Percentiles rank a stretch among this genome's conserved stretches.
These are phyloP conservation scores for Fusarium sp. DNA, from an alignment of 2,329 filamentous ascomycete genomes.

Conservation along the genomic window DNA sequence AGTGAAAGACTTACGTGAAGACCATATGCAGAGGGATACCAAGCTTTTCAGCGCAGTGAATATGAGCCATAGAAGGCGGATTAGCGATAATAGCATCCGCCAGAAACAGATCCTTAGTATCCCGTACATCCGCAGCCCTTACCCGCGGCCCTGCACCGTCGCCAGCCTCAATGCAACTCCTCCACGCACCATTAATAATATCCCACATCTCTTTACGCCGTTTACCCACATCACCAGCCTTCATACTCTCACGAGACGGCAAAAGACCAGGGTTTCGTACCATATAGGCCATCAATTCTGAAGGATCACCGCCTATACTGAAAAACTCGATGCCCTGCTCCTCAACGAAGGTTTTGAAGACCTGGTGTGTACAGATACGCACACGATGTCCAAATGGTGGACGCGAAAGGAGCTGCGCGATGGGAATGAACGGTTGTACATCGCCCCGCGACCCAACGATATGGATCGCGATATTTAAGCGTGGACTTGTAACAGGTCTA, in stretches of 20 bases:
- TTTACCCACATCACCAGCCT: slow-evolving; percentile 51
- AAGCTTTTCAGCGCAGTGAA: slow-evolving; percentile 62
- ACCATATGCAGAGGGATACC: slow-evolving; percentile 62
- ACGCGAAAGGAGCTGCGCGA: slow-evolving; percentile 58
- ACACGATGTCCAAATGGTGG: slow-evolving; percentile 61
- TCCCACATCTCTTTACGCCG: slow-evolving; percentile 50
- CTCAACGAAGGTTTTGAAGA: slow-evolving; percentile 65
- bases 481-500: slow-evolving; percentile 37
- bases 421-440: slow-evolving; percentile 69
- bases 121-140: slow-evolving; percentile 41
- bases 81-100: slow-evolving; percentile 66
- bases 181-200: slow-evolving; percentile 52
- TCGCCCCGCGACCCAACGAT: slow-evolving; percentile 52
- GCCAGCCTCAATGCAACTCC: slow-evolving; percentile 51
- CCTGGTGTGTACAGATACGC: slow-evolving; percentile 65
- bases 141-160: slow-evolving; percentile 44
- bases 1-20: too few species aligned
- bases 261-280: slow-evolving; percentile 53
- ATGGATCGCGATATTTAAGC: slow-evolving; percentile 47
- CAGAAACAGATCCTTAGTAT: slow-evolving; percentile 55
- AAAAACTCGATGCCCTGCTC: slow-evolving; percentile 65
- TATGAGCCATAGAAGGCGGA: slow-evolving; percentile 62
- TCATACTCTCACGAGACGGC: slow-evolving; percentile 50
- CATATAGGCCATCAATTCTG: slow-evolving; percentile 58
- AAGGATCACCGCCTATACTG: slow-evolving; percentile 66